These are phyloP conservation scores for Exophiala aquamarina DNA, from an alignment of 2,329 filamentous ascomycete species.

Conservation along the genomic window DNA sequence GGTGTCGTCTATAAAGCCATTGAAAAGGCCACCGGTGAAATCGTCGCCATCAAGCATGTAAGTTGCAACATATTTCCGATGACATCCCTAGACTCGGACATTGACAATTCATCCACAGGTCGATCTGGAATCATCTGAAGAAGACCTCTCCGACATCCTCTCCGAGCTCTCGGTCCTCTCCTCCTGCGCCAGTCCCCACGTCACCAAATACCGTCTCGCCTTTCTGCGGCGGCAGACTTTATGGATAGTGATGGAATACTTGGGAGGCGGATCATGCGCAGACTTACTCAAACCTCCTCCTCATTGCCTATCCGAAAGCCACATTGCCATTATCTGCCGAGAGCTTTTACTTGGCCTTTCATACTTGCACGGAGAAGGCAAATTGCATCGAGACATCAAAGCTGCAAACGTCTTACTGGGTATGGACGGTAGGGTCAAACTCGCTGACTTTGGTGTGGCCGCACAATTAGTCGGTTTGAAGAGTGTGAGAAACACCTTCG, in stretches of 20 bases:
- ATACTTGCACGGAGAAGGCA: constrained; percentile 89
- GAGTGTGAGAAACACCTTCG: constrained; percentile 94
- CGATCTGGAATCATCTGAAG: constrained; percentile 96
- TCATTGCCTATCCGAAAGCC: constrained; percentile 67
- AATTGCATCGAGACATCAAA: constrained; percentile 96
- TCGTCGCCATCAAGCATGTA: constrained; percentile 96
- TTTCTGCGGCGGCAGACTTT: constrained; percentile 95
- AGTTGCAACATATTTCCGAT: constrained; percentile 78
- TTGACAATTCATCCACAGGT: constrained; percentile 59
- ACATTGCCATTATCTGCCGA: constrained; percentile 92
- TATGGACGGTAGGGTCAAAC: constrained; percentile 84
- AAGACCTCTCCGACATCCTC: constrained; percentile 97
- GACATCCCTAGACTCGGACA: constrained; percentile 66
- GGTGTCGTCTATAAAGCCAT: constrained; percentile 97
- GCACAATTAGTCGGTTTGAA: constrained; percentile 97
- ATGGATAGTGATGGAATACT: constrained; percentile 99
- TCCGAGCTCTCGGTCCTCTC: constrained; percentile 94
- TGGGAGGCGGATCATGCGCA: constrained; percentile 91
- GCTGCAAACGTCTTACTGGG: constrained; percentile 95
- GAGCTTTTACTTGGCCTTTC: constrained; percentile 87
- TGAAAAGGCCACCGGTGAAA: constrained; percentile 83
- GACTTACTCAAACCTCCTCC: constrained; percentile 65
- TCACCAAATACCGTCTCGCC: constrained; percentile 94
- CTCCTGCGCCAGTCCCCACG: constrained; percentile 85
- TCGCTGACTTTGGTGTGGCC: constrained; percentile 95